Percentiles rank a stretch among this genome's conserved stretches.
phyloP scores from a whole-genome alignment of 2,329 filamentous ascomycete genomes.

The Knufia petricola region DNA sequence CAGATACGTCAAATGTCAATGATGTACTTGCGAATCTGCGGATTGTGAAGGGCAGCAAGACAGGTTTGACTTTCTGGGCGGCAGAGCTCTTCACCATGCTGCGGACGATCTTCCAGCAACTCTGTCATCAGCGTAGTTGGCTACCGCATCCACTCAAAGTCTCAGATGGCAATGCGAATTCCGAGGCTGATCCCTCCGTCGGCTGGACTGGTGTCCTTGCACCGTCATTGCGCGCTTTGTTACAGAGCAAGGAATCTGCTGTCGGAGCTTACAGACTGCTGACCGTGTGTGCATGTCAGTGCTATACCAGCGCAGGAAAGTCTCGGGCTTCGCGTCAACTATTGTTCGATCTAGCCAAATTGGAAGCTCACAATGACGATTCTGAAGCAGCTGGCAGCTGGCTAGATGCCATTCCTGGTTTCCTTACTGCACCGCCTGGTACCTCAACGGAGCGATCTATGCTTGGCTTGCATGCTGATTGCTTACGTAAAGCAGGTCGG shows the following conservation, averaged over 20 bases:
- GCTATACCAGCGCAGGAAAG: conserved; percentile 60
- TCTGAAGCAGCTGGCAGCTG: conserved; percentile 64
- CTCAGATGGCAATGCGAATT: too few species aligned
- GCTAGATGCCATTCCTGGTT: conserved; percentile 67
- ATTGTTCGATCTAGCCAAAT: conserved; percentile 73
- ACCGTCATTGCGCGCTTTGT: neutral
- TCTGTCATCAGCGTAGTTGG: neutral
- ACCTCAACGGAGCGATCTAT: conserved; percentile 69
- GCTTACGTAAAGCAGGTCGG: conserved; percentile 64
- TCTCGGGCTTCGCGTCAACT: conserved; percentile 62
- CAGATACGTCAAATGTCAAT: neutral
- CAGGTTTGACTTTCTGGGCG: conserved; percentile 1
- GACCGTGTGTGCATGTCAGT: conserved; percentile 55
- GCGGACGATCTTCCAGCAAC: neutral
- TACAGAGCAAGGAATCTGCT: neutral
- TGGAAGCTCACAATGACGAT: conserved; percentile 70
- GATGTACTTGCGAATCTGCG: neutral
- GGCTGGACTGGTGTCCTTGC: neutral
- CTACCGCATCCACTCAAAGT: neutral
- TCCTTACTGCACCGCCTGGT: conserved; percentile 73
- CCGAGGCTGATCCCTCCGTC: neutral
- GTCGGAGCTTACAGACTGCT: conserved; percentile 49
- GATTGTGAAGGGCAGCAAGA: conserved; percentile 7
- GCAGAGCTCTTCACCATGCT: conserved; percentile 6
- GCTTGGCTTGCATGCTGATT: conserved; percentile 75